phyloP scores from a whole-genome alignment of 2,329 filamentous ascomycete species.

The Verticillium klebahnii region DNA sequence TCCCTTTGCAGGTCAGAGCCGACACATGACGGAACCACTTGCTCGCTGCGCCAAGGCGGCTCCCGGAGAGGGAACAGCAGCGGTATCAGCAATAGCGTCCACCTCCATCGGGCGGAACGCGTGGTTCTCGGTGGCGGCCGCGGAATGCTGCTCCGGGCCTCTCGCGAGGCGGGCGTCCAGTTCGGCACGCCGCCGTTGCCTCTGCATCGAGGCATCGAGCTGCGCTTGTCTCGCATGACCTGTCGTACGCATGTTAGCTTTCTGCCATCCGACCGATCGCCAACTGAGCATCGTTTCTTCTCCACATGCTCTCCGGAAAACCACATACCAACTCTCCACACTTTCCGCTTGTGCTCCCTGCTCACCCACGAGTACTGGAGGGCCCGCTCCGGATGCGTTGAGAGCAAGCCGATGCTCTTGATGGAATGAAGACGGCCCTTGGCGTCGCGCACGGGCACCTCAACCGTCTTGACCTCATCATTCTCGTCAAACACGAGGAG shows the following conservation, averaged over 20 bases:
- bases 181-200: conserved; percentile 7
- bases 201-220: conserved; percentile 10
- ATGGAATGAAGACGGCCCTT: conserved; percentile 15
- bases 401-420: conserved; percentile 20
- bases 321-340: conserved; percentile 21
- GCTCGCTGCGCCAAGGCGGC: too few species aligned
- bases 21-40: neutral
- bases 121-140: neutral
- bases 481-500: conserved; percentile 13
- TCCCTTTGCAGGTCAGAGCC: neutral
- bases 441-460: conserved; percentile 15
- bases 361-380: conserved; percentile 26
- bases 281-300: neutral
- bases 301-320: neutral
- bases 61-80: too few species aligned
- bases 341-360: conserved; percentile 15
- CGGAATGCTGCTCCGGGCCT: neutral
- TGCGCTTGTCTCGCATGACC: conserved; percentile 12
- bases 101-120: too few species aligned
- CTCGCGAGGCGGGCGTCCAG: neutral
- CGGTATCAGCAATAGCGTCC: too few species aligned
- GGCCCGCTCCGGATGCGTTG: conserved; percentile 27
- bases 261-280: neutral
- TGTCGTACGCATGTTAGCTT: neutral
- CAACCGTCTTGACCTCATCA: conserved; percentile 12